phyloP scores from a whole-genome alignment of 129 eudicot genomes.

The Helianthus annuus region HanXRQr2.0-SUNRISE NC_035444.2:62636889-62637388 shows the following conservation, averaged over 20 bases:
- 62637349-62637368: not conserved
- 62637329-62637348: not conserved
- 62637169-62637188: not conserved
- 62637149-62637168: conserved; percentile 7
- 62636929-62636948: no score
- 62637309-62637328: not conserved
- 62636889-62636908: no score
- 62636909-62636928: no score
- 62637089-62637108: conserved; percentile 5
- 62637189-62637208: conserved; percentile 57
- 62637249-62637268: conserved; percentile 36
- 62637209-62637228: conserved; percentile 43
- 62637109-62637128: conserved; percentile 37
- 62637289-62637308: conserved; percentile 27
- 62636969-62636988: not conserved
- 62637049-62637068: conserved; percentile 37
- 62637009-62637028: conserved; percentile 15
- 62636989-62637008: not conserved
- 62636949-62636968: no score
- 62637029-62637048: conserved; percentile 27
- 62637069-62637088: conserved; percentile 31
- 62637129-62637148: conserved; percentile 12
- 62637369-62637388: not conserved
- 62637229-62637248: conserved; percentile 41
- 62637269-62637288: conserved; percentile 18